Evolutionary conservation across 176 grass and related monocot genomes (phyloP), one percentile per base, ranked within the genome.

Genomic region (Paspalum notatum): DNA sequence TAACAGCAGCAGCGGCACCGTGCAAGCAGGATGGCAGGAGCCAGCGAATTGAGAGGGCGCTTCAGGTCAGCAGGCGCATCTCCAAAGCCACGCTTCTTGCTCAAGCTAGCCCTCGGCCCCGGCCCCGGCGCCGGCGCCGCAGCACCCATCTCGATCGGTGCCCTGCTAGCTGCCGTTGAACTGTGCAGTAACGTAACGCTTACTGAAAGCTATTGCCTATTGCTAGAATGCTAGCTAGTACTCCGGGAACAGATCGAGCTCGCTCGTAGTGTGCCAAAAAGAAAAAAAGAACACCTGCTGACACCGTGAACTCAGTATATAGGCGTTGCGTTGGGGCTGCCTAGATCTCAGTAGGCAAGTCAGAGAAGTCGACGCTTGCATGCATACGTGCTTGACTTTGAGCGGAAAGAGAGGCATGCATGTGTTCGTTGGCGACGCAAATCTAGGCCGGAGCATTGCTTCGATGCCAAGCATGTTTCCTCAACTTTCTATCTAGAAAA

Each of bases 391-490:
- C 14, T 55, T 55, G 38, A 80, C n/a, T 26, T 41, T 8, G 2
- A 3, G 14, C 56, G 26, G 68, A 52, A 72, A 52, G 46, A 14
- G 32, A 14, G n/a, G n/a, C n/a, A n/a, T n/a, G n/a, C 64, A 6
- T 57, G 51, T 4, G 78, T n/a, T n/a, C n/a, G n/a, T 43, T 80
- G 38, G 16, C 1, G 5, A 82, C 69, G 69, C 70, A 11, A 55
- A 27, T 75, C 48, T 44, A n/a, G n/a, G n/a, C n/a, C 32, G 17
- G 4, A 20, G 21, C 54, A 4, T 85, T 79, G 57, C 84, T 49
- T 81, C n/a, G 27, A 67, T 37, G 70, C 4, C 62, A 86, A 75
- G 77, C 77, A 75, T 52, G 27, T 60, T 60, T 21, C 77, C 59
- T 18, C 47, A 11, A 1, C 18, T 76, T 84, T 66, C 62, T 40